Conservation (phyloP, 768 basidiomycete species). For the Rhodotorula graminis region DNA sequence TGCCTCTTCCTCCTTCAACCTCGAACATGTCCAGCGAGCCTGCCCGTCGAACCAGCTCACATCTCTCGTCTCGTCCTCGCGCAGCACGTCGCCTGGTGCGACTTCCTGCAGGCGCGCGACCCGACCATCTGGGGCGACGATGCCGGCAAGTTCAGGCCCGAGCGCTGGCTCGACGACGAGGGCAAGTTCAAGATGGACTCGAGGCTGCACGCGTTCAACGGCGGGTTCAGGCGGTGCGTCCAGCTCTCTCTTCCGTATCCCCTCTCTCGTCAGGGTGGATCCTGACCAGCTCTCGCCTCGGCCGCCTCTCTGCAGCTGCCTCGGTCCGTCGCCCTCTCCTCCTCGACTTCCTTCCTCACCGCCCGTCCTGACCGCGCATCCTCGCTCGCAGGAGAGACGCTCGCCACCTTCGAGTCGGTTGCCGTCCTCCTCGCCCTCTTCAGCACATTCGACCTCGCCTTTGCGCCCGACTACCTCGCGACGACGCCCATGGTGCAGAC, state of each 20-base stretch:
- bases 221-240: constrained; percentile 14
- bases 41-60: background rate
- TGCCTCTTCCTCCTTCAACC: too few relatives aligned
- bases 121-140: constrained; percentile 24
- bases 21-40: too few relatives aligned
- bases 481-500: constrained; percentile 17
- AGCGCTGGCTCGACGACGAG: constrained; percentile 23
- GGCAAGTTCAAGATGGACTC: constrained; percentile 26
- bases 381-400: background rate
- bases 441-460: constrained; percentile 12
- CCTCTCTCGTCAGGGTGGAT: background rate
- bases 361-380: background rate
- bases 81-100: constrained; percentile 9
- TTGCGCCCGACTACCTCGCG: constrained; percentile 21
- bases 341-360: background rate
- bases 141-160: constrained; percentile 20
- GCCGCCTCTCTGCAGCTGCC: background rate
- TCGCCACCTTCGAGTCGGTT: background rate
- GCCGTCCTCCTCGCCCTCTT: background rate
- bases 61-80: background rate
- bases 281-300: background rate
- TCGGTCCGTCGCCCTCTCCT: background rate
- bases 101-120: constrained; percentile 20
- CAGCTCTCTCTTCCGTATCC: background rate
- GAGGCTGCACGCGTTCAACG: constrained; percentile 33